Evolutionary conservation across 768 basidiomycete genomes (phyloP).

Genomic region (Leccinum barrowsii): DNA sequence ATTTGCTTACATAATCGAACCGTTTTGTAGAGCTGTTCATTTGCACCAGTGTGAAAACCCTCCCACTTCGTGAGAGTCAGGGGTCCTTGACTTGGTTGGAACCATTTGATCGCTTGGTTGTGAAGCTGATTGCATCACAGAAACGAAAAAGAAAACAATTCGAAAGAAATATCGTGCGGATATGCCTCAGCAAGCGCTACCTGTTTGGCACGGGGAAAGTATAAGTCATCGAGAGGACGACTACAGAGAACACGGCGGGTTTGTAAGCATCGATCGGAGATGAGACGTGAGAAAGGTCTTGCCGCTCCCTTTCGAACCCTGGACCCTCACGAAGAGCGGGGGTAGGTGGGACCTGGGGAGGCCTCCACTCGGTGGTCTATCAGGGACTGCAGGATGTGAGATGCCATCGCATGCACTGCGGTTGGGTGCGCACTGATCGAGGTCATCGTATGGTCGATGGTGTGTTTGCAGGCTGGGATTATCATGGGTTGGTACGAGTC

Average conservation of each 20-base stretch:
- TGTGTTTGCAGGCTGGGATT: neutral
- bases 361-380: slow-evolving; percentile 25
- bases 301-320: slow-evolving; percentile 93
- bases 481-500: slow-evolving; percentile 1
- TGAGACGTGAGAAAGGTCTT: slow-evolving; percentile 77
- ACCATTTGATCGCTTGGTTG: too few relatives aligned
- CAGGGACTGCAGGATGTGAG: slow-evolving; percentile 40
- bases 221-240: slow-evolving; percentile 79
- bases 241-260: slow-evolving; percentile 51
- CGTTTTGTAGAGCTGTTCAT: too few relatives aligned
- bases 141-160: too few relatives aligned
- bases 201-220: slow-evolving; percentile 39
- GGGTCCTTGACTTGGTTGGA: too few relatives aligned
- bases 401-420: slow-evolving; percentile 36
- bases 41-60: too few relatives aligned
- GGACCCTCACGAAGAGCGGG: slow-evolving; percentile 82
- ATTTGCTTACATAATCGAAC: too few relatives aligned
- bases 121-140: too few relatives aligned
- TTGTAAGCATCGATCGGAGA: slow-evolving; percentile 43
- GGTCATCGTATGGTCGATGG: slow-evolving; percentile 8
- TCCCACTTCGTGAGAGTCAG: too few relatives aligned
- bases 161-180: slow-evolving; percentile 27
- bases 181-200: slow-evolving; percentile 41
- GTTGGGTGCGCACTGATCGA: slow-evolving; percentile 20
- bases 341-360: slow-evolving; percentile 7